Conservation (phyloP, 495 filamentous ascomycete species). For the Cercophora samala region DNA sequence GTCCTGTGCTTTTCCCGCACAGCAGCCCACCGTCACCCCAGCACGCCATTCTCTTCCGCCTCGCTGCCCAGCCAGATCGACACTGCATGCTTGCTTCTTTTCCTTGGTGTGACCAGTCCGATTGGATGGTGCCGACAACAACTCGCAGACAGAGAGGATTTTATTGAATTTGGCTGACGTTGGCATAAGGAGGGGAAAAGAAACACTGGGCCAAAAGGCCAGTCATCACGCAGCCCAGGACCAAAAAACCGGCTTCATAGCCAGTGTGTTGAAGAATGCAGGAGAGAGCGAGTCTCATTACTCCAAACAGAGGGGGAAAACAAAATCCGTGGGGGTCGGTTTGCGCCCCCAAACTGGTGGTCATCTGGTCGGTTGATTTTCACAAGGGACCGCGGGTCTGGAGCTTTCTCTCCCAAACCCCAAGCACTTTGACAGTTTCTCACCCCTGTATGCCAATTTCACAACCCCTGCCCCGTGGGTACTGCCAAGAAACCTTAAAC, state of each 20-base stretch:
- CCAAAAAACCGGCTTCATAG: neutral
- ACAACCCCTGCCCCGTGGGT: neutral
- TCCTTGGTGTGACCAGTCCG: neutral
- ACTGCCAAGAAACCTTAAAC: conserved; percentile 4
- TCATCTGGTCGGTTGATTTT: neutral
- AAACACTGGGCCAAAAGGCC: neutral
- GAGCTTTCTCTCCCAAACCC: neutral
- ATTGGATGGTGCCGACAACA: neutral
- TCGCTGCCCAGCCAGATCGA: neutral
- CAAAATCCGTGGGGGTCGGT: no score
- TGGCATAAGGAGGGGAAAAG: neutral
- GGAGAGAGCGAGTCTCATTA: neutral
- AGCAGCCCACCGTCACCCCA: neutral
- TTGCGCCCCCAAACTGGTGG: neutral
- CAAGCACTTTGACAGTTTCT: neutral
- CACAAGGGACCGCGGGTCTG: neutral
- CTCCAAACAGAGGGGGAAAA: neutral
- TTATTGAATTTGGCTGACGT: neutral
- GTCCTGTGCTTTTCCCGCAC: no score
- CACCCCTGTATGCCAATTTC: neutral
- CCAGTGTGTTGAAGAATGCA: neutral
- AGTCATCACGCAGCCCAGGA: neutral
- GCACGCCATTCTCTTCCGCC: neutral
- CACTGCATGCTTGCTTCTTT: neutral
- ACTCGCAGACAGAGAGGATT: neutral